These are phyloP conservation scores for Diplodia mutila DNA, from an alignment of 2,329 filamentous ascomycete genomes.

Conservation along the genomic window DNA sequence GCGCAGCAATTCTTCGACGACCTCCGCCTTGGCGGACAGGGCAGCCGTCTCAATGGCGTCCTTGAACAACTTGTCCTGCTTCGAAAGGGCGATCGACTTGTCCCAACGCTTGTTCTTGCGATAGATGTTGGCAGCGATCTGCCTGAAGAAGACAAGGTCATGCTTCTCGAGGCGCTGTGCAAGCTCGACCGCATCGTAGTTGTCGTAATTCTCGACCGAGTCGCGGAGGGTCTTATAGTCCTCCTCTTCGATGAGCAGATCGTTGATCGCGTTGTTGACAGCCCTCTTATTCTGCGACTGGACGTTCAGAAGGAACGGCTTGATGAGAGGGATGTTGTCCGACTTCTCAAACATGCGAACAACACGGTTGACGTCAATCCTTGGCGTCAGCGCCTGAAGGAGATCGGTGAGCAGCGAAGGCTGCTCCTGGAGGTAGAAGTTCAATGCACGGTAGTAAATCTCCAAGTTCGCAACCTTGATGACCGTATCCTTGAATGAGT, in stretches of 20 bases:
- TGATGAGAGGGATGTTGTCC: constrained; percentile 96
- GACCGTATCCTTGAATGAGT: constrained; percentile 98
- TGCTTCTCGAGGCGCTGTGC: constrained; percentile 94
- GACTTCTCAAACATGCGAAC: constrained; percentile 99
- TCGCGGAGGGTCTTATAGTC: constrained; percentile 98
- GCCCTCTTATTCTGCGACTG: constrained; percentile 97
- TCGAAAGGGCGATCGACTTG: constrained; percentile 95
- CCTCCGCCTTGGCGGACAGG: constrained; percentile 84
- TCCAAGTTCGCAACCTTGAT: constrained; percentile 98
- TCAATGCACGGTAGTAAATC: constrained; percentile 96
- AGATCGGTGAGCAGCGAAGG: constrained; percentile 95
- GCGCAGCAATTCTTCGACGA: constrained; percentile 92
- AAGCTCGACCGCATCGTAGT: constrained; percentile 94
- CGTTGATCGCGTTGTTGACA: constrained; percentile 97
- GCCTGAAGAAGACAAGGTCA: constrained; percentile 97
- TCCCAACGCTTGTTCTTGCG: constrained; percentile 99
- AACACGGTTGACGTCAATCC: constrained; percentile 98
- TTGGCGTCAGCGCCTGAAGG: constrained; percentile 84
- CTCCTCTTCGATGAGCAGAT: constrained; percentile 96
- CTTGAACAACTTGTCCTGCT: constrained; percentile 99
- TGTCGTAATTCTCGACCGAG: constrained; percentile 98
- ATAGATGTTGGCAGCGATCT: constrained; percentile 97
- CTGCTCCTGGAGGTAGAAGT: constrained; percentile 97
- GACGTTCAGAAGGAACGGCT: constrained; percentile 96
- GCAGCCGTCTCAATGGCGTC: constrained; percentile 98